Percentiles rank a stretch among this genome's conserved stretches.
Conservation (phyloP, 2,329 filamentous ascomycete species). For the Zymoseptoria tritici region DNA sequence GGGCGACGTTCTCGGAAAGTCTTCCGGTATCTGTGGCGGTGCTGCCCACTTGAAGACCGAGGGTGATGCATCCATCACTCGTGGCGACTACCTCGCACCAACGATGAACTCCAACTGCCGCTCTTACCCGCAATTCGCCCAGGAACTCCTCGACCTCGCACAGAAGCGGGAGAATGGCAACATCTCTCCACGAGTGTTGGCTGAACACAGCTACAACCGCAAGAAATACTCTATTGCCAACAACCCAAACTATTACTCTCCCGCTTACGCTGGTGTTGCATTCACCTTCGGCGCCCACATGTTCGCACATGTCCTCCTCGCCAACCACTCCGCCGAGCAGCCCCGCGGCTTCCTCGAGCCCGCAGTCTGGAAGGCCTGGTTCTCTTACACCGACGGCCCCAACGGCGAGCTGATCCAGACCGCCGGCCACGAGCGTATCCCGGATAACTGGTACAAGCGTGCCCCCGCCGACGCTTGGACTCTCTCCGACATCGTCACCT, state of each 20-base stretch:
- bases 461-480: slow-evolving; percentile 19
- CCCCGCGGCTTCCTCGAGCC: slow-evolving; percentile 18
- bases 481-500: slow-evolving; percentile 17
- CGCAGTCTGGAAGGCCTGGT: slow-evolving; percentile 17
- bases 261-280: slow-evolving; percentile 21
- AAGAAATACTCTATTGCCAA: slow-evolving; percentile 22
- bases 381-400: slow-evolving; percentile 19
- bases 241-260: slow-evolving; percentile 24
- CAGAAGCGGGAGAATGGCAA: slow-evolving; percentile 13
- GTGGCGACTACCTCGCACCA: slow-evolving; percentile 23
- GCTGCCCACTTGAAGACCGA: slow-evolving; percentile 21
- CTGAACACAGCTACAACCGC: slow-evolving; percentile 21
- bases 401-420: slow-evolving; percentile 15
- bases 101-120: slow-evolving; percentile 19
- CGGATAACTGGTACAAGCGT: slow-evolving; percentile 24
- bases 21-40: slow-evolving; percentile 20
- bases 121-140: slow-evolving; percentile 19
- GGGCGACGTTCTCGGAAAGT: slow-evolving; percentile 18
- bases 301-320: slow-evolving; percentile 20
- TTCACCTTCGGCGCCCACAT: slow-evolving; percentile 26
- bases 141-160: slow-evolving; percentile 20
- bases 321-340: slow-evolving; percentile 21
- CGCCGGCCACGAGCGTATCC: slow-evolving; percentile 19
- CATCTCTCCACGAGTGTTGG: slow-evolving; percentile 19
- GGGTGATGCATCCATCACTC: slow-evolving; percentile 23